Evolutionary conservation across 1,284 basidiomycete species (phyloP).

Genomic region (Earliella scabrosa): DNA sequence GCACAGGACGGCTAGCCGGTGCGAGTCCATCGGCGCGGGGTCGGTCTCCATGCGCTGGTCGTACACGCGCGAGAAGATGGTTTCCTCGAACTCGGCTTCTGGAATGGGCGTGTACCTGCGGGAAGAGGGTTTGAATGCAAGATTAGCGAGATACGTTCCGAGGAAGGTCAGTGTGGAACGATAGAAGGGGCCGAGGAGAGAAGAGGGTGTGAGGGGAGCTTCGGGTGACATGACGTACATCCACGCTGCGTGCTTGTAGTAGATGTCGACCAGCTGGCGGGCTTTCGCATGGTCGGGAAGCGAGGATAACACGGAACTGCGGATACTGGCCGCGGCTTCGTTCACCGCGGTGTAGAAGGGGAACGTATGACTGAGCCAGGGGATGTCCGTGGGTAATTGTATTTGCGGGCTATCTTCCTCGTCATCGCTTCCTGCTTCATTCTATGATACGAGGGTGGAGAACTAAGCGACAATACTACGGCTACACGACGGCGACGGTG

Average conservation of each 20-base stretch:
- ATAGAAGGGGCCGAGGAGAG: constrained; percentile 1
- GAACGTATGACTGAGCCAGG: constrained; percentile 64
- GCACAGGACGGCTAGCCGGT: constrained; percentile 43
- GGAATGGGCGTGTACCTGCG: constrained; percentile 66
- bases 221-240: constrained; percentile 49
- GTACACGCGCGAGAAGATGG: constrained; percentile 57
- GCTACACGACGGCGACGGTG: constrained; percentile 10
- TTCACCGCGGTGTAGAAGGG: constrained; percentile 53
- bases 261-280: constrained; percentile 49
- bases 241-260: constrained; percentile 71
- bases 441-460: constrained; percentile 43
- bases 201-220: background rate
- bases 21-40: constrained; percentile 49
- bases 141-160: constrained; percentile 17
- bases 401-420: constrained; percentile 49
- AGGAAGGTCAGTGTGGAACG: constrained; percentile 13
- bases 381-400: constrained; percentile 51
- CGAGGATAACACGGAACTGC: constrained; percentile 45
- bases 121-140: background rate
- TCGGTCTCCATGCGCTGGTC: constrained; percentile 42
- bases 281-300: constrained; percentile 52
- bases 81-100: constrained; percentile 55
- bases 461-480: constrained; percentile 16
- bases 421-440: constrained; percentile 59
- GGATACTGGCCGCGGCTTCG: constrained; percentile 47